A percentile compares a stretch with the other conserved stretches of the same genome.
These are phyloP conservation scores for Raphanus sativus DNA, from an alignment of 345 rosid genomes.

Conservation along the genomic window DNA sequence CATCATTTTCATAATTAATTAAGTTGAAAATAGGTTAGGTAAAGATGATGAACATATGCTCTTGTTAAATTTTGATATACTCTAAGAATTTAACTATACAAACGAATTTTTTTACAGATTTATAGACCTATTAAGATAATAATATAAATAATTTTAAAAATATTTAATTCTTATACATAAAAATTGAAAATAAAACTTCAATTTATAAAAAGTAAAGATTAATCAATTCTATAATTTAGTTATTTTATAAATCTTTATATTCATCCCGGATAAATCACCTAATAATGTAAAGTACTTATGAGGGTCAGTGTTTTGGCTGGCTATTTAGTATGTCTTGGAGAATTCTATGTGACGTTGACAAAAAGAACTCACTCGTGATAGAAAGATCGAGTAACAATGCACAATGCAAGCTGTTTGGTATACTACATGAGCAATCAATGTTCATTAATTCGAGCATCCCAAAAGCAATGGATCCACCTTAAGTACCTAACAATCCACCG, in stretches of 20 bases:
- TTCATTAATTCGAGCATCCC: constrained; percentile 11
- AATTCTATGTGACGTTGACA: neutral
- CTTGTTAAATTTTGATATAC: neutral
- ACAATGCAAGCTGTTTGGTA: neutral
- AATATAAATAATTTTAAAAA: neutral
- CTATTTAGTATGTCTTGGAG: neutral
- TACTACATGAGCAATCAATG: neutral
- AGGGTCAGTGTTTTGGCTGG: neutral
- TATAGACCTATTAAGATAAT: neutral
- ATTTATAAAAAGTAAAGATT: neutral
- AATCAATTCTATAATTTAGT: neutral
- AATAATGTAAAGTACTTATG: neutral
- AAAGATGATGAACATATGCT: neutral
- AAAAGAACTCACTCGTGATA: constrained; percentile 4
- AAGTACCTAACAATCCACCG: constrained; percentile 1
- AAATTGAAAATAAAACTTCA: neutral
- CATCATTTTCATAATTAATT: constrained; percentile 19
- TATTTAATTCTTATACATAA: neutral
- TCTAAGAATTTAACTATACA: neutral
- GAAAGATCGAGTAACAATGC: neutral
- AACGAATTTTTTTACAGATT: neutral
- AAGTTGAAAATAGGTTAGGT: neutral
- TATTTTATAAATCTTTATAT: neutral
- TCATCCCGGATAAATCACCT: neutral
- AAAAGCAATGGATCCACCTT: constrained; percentile 13